Conservation (phyloP, 116 monocot genomes). For the Posidonia oceanica region DNA sequence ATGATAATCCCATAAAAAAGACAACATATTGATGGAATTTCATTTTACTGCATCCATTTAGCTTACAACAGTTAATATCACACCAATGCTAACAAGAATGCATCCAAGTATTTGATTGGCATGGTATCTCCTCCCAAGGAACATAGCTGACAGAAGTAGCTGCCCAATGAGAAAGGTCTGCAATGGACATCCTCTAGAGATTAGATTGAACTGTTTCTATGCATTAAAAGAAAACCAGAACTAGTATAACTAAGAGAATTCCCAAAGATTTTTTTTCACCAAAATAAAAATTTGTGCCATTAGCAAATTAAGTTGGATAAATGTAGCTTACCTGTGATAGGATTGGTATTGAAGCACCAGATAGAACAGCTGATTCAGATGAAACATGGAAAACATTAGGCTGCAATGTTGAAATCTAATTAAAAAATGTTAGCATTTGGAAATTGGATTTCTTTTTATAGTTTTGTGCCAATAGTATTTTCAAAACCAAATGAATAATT, state of each 20-base stretch:
- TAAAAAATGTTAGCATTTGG: not conserved
- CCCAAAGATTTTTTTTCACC: too few relatives aligned
- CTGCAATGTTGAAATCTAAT: not conserved
- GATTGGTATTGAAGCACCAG: constrained; percentile 91
- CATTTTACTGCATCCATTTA: constrained; percentile 16
- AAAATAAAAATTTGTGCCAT: too few relatives aligned
- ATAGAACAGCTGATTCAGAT: constrained; percentile 14
- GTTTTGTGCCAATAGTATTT: too few relatives aligned
- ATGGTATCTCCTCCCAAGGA: constrained; percentile 67
- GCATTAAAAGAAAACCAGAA: not conserved
- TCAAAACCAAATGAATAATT: too few relatives aligned
- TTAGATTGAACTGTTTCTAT: not conserved
- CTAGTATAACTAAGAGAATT: too few relatives aligned
- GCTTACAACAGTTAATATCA: constrained; percentile 82
- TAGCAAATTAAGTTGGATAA: not conserved
- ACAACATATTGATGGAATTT: too few relatives aligned
- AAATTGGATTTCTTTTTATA: too few relatives aligned
- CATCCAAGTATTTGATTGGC: constrained; percentile 90
- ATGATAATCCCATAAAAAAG: too few relatives aligned
- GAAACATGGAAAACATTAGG: constrained; percentile 5
- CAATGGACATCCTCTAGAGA: constrained; percentile 4
- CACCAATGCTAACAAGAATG: constrained; percentile 73
- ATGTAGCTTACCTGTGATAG: constrained; percentile 63
- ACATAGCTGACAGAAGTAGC: constrained; percentile 66
- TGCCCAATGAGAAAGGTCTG: constrained; percentile 99